These are phyloP conservation scores for Onygenales sp. DNA, from an alignment of 2,329 filamentous ascomycete genomes.

Conservation along the genomic window DNA sequence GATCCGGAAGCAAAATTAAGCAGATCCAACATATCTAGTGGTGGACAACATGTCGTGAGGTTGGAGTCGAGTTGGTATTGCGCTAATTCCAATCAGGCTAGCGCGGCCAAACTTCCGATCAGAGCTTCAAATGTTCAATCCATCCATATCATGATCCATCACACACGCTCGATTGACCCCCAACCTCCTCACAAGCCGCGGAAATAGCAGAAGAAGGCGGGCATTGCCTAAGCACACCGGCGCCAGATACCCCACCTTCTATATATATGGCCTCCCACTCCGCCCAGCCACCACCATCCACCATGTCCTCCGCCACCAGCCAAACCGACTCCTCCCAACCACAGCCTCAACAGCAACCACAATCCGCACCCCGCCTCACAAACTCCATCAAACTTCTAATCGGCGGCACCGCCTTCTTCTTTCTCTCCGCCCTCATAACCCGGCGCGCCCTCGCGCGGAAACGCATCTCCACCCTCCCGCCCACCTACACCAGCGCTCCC, in stretches of 20 bases:
- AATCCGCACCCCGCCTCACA: slow-evolving; percentile 14
- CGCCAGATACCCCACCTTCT: not conserved
- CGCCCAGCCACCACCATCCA: not conserved
- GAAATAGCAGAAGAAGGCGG: not conserved
- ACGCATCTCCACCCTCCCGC: slow-evolving; percentile 52
- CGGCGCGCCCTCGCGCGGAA: slow-evolving; percentile 60
- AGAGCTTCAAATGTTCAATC: not conserved
- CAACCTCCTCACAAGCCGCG: not conserved
- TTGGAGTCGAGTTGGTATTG: too few species aligned
- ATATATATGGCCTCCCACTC: slow-evolving; percentile 6
- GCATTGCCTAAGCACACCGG: not conserved
- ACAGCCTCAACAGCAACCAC: slow-evolving; percentile 4
- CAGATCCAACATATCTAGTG: too few species aligned
- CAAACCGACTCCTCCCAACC: not conserved
- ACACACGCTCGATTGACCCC: not conserved
- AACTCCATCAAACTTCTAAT: slow-evolving; percentile 49
- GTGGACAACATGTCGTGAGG: too few species aligned
- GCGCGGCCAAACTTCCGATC: not conserved
- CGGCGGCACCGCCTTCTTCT: slow-evolving; percentile 66
- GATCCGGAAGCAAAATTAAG: too few species aligned
- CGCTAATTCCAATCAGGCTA: not conserved
- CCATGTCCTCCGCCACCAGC: not conserved
- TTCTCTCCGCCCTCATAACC: slow-evolving; percentile 61
- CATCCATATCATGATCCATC: too few species aligned
- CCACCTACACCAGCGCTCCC: slow-evolving; percentile 53